Evolutionary conservation across 192 early-diverging fungal genomes (phyloP).

Genomic region (Coemansia sp.): DNA sequence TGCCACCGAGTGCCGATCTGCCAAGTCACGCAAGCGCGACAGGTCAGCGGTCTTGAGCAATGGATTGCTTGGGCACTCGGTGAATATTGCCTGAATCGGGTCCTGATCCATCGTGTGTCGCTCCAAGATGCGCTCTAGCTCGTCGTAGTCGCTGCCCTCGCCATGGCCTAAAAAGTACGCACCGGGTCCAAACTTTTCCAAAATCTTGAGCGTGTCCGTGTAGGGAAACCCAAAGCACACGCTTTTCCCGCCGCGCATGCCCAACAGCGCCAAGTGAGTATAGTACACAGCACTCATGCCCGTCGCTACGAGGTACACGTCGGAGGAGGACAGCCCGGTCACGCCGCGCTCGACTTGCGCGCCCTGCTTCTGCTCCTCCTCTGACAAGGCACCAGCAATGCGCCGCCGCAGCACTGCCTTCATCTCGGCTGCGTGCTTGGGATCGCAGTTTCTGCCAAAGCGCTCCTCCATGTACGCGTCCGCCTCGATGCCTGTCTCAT

Average conservation of each 20-base stretch:
- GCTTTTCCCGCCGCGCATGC: slow-evolving; percentile 62
- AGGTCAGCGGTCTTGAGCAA: slow-evolving; percentile 85
- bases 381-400: slow-evolving; percentile 77
- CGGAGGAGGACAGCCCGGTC: slow-evolving; percentile 65
- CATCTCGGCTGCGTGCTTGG: slow-evolving; percentile 70
- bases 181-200: slow-evolving; percentile 93
- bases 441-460: slow-evolving; percentile 88
- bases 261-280: slow-evolving; percentile 72
- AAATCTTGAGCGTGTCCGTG: slow-evolving; percentile 95
- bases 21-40: slow-evolving; percentile 71
- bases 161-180: slow-evolving; percentile 89
- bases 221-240: slow-evolving; percentile 97
- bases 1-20: slow-evolving; percentile 75
- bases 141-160: slow-evolving; percentile 72
- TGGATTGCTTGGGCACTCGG: slow-evolving; percentile 96
- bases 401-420: slow-evolving; percentile 76
- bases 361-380: slow-evolving; percentile 50
- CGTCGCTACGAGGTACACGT: slow-evolving; percentile 87
- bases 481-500: slow-evolving; percentile 36
- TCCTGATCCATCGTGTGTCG: slow-evolving; percentile 50
- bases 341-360: slow-evolving; percentile 57
- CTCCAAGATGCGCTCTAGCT: slow-evolving; percentile 68
- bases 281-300: slow-evolving; percentile 97
- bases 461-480: slow-evolving; percentile 86
- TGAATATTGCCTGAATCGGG: slow-evolving; percentile 80